phyloP scores from a whole-genome alignment of 768 basidiomycete species.

The Panellus pusillus region DNA sequence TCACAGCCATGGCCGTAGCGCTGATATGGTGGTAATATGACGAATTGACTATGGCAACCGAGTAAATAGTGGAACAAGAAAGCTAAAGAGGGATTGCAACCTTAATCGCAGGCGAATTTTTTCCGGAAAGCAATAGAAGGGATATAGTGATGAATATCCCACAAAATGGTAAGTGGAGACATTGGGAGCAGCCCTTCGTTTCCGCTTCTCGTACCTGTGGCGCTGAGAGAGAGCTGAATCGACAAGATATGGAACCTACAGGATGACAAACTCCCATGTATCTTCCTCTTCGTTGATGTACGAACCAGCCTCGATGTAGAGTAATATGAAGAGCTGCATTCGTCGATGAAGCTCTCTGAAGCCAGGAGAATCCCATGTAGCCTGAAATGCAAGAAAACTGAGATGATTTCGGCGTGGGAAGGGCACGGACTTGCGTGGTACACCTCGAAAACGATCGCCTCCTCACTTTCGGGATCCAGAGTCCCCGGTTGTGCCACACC shows the following conservation, averaged over 20 bases:
- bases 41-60: constrained; percentile 71
- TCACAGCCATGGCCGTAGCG: constrained; percentile 87
- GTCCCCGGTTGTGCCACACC: constrained; percentile 37
- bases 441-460: constrained; percentile 78
- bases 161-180: constrained; percentile 82
- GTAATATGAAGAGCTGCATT: constrained; percentile 92
- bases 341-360: constrained; percentile 88
- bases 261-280: constrained; percentile 86
- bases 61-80: constrained; percentile 7
- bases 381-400: constrained; percentile 40
- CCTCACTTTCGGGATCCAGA: constrained; percentile 53
- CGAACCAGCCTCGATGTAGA: constrained; percentile 95
- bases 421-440: constrained; percentile 69
- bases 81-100: constrained; percentile 36
- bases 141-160: constrained; percentile 92
- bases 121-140: constrained; percentile 96
- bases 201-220: constrained; percentile 81
- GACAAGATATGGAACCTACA: constrained; percentile 51
- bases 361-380: constrained; percentile 81
- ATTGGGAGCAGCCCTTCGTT: constrained; percentile 49
- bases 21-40: constrained; percentile 90
- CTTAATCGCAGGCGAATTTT: constrained; percentile 84
- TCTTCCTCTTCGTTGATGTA: constrained; percentile 95
- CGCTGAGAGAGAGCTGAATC: not conserved
- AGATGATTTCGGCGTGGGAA: not conserved